A percentile compares a stretch with the other conserved stretches of the same genome.
Evolutionary conservation across 176 grass and related monocot species (phyloP).

Genomic region (Carex scoparia): DNA sequence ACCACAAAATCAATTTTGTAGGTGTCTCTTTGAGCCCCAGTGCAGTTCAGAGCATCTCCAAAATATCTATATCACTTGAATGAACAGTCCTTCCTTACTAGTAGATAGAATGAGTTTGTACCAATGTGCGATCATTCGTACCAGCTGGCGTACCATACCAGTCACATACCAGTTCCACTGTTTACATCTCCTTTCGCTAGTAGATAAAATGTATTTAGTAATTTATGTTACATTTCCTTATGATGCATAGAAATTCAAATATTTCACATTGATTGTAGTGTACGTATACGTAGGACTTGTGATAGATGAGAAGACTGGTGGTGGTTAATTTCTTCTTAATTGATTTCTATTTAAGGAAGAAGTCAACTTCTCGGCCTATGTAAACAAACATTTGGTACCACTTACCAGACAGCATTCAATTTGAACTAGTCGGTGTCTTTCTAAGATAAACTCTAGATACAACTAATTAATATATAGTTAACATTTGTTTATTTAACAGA

Average conservation of each 20-base stretch:
- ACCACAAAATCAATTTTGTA: no score
- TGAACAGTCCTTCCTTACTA: no score
- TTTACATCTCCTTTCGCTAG: no score
- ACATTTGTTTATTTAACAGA: not conserved
- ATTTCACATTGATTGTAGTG: not conserved
- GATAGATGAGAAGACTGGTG: not conserved
- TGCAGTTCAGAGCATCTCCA: no score
- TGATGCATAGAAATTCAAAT: not conserved
- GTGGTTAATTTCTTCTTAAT: not conserved
- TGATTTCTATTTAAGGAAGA: not conserved
- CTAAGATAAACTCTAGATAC: not conserved
- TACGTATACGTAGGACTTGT: not conserved
- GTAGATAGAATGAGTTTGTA: no score
- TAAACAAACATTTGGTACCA: slow-evolving; percentile 7
- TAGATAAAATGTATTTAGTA: no score
- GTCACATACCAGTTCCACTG: no score
- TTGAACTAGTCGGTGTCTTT: not conserved
- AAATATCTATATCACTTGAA: no score
- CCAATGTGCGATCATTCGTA: no score
- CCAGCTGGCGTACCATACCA: no score
- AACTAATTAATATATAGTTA: not conserved
- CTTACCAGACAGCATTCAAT: not conserved
- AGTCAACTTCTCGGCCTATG: not conserved
- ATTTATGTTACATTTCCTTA: not conserved
- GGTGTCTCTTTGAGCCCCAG: no score